Percentiles rank a stretch among this genome's conserved stretches.
These are phyloP conservation scores for Eimeria sp. DNA, from an alignment of 169 alveolate species.

Conservation along the genomic window DNA sequence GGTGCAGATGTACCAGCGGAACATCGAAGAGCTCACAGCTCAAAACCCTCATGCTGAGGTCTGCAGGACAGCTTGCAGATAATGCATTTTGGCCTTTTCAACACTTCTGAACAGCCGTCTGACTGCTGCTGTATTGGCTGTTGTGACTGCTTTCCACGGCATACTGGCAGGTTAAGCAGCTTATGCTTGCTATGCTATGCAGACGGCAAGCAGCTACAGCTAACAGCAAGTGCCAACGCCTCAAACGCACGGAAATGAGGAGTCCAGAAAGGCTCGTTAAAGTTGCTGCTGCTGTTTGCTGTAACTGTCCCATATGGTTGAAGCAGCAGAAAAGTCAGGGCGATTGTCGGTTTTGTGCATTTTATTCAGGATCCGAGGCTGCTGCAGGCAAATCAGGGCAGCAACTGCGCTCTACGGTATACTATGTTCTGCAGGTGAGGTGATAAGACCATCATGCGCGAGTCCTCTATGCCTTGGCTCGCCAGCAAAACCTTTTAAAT, in stretches of 20 bases:
- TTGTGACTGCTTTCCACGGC: background rate
- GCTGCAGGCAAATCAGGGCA: conserved; percentile 69
- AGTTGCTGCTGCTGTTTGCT: background rate
- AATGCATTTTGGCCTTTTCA: background rate
- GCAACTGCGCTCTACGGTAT: conserved; percentile 75
- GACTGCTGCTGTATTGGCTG: background rate
- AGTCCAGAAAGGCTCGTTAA: background rate
- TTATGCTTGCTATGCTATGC: background rate
- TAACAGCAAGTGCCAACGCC: background rate
- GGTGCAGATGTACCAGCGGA: conserved; percentile 61
- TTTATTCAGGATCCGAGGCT: conserved; percentile 70
- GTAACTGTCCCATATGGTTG: background rate
- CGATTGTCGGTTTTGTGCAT: background rate
- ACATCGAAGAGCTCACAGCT: conserved; percentile 78
- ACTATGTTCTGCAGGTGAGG: conserved; percentile 71
- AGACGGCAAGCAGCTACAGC: background rate
- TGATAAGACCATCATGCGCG: background rate
- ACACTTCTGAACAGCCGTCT: background rate
- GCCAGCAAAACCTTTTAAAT: background rate
- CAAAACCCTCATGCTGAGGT: conserved; percentile 81
- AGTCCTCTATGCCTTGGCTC: background rate
- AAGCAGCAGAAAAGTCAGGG: background rate
- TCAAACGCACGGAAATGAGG: background rate
- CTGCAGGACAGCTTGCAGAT: background rate
- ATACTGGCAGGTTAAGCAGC: background rate